Base-by-base conservation (phyloP, 2,329 filamentous ascomycete species). In the Colletotrichum ledebouriae region DNA sequence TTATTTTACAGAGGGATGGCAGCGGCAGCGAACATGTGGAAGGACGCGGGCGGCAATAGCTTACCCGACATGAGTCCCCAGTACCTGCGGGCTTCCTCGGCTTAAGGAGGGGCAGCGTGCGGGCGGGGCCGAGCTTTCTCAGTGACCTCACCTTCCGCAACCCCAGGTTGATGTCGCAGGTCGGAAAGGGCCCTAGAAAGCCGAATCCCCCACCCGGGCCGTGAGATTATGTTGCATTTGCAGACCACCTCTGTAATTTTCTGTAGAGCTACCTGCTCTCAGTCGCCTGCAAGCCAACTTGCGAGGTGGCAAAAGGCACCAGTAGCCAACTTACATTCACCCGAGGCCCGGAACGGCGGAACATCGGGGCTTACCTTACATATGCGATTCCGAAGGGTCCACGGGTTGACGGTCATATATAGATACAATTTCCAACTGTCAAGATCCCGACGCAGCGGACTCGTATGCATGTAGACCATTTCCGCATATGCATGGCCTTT, bases 61-160 rank as follows among this genome's bases (percentile, higher is more conserved):
- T 44, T 56, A 56, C 53, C 53, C 22, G 12, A 56, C 17, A n/a
- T 56, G 34, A 34, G 49, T 39, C 42, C 12, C 20, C 34, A 55
- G 49, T 60, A 44, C 49, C 55, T 66, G 42, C 61, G 66, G 66
- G 49, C 66, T 66, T 69, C 66, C 66, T 69, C 66, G 66, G 62
- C 62, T 69, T 69, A 69, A 66, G 52, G 61, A 65, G 61, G 52
- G 47, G 65, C 55, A 57, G 22, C 34, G 44, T 61, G 53, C 41
- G 62, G 66, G 66, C 62, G 66, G 66, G 66, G 66, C 66, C 66
- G 61, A 69, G 61, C 61, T 69, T 13, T 44, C 17, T 12, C 22
- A 25, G 60, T 66, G 65, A 68, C 55, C 53, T 68, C 65, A 68
- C 61, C 20, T 34, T n/a, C 58, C 34, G 39, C 6, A 50, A 52